Evolutionary conservation across 306 rosid species (phyloP).

Genomic region (Psophocarpus tetragonolobus): DNA sequence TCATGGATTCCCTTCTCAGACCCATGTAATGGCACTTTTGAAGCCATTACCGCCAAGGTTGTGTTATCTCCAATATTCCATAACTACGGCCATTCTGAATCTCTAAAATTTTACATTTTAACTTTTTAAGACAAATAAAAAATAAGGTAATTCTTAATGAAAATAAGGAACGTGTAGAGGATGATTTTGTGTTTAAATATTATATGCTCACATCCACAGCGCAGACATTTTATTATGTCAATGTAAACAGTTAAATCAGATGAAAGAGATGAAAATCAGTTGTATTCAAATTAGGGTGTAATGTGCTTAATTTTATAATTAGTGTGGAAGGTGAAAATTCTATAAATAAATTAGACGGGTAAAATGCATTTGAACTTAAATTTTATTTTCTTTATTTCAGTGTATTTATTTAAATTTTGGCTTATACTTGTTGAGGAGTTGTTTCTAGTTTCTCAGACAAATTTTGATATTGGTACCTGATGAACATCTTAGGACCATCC

Average conservation of each 20-base stretch:
- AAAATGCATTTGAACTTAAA: slow-evolving; percentile 16
- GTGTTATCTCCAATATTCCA: slow-evolving; percentile 20
- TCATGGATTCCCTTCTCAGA: slow-evolving; percentile 48
- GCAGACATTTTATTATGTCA: slow-evolving; percentile 20
- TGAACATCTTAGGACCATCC: slow-evolving; percentile 45
- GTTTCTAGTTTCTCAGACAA: slow-evolving; percentile 6
- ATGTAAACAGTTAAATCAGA: background rate
- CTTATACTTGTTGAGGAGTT: background rate
- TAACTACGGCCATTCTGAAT: background rate
- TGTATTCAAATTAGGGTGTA: background rate
- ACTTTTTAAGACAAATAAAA: background rate
- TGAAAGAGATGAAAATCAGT: background rate
- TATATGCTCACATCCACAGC: background rate
- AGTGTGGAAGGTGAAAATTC: background rate
- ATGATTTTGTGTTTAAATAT: background rate
- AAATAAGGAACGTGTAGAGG: background rate
- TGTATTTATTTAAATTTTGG: slow-evolving; percentile 1
- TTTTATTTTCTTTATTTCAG: background rate
- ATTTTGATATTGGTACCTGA: slow-evolving; percentile 29
- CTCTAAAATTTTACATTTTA: background rate
- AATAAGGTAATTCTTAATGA: background rate
- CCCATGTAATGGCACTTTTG: slow-evolving; percentile 49
- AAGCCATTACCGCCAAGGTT: slow-evolving; percentile 48
- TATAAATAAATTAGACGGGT: slow-evolving; percentile 3
- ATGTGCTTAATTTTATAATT: background rate